These are phyloP conservation scores for Corymbia maculata DNA, from an alignment of 345 rosid genomes.

Conservation along the genomic window DNA sequence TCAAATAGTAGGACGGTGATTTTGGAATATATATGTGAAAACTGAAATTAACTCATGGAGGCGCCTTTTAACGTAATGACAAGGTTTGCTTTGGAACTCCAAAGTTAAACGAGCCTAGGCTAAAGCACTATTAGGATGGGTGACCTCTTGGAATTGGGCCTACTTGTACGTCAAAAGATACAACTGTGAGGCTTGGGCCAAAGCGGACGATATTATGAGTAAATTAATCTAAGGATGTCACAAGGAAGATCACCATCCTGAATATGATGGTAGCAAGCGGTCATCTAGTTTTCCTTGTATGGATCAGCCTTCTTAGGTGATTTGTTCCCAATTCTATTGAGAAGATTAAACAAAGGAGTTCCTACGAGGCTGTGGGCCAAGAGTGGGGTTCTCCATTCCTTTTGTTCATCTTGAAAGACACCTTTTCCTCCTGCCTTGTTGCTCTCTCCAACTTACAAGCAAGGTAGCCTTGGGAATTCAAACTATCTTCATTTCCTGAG, in stretches of 20 bases:
- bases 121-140: no score
- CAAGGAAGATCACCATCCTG: neutral
- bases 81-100: no score
- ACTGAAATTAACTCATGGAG: no score
- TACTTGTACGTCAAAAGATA: no score
- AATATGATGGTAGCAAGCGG: neutral
- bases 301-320: neutral
- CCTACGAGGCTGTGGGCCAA: neutral
- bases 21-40: no score
- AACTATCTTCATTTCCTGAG: neutral
- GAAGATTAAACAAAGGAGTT: neutral
- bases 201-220: no score
- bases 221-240: no score
- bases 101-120: no score
- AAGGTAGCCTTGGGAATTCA: neutral
- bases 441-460: neutral
- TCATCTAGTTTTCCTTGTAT: neutral
- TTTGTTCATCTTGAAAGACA: neutral
- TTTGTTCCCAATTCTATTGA: neutral
- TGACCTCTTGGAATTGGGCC: no score
- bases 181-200: no score
- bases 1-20: no score
- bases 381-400: neutral
- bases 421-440: neutral
- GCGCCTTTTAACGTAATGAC: no score